Evolutionary conservation across 805 yeast genomes (phyloP).

Genomic region (Nakazawaea ishiwadae): DNA sequence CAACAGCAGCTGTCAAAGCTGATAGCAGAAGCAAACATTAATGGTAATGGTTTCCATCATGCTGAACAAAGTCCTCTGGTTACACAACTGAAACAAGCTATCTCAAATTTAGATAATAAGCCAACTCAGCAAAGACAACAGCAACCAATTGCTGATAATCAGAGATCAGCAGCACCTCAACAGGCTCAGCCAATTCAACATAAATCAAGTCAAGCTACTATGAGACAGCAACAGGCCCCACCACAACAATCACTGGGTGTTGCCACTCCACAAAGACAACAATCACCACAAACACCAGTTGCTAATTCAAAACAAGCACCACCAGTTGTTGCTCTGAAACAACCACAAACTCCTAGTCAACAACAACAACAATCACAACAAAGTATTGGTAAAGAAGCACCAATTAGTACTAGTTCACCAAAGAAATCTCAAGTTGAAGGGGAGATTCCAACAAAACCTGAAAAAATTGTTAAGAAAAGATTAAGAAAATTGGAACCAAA

Average conservation of each 20-base stretch:
- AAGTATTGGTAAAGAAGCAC: too few relatives aligned
- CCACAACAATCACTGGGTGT: slow-evolving; percentile 1
- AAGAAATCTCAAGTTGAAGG: not conserved
- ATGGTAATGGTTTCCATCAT: not conserved
- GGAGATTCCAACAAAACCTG: slow-evolving; percentile 3
- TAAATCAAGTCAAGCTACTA: too few relatives aligned
- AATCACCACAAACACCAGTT: not conserved
- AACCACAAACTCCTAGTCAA: not conserved
- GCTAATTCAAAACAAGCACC: not conserved
- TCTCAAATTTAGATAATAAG: not conserved
- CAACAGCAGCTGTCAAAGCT: too few relatives aligned
- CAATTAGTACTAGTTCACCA: too few relatives aligned
- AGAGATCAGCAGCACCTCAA: not conserved
- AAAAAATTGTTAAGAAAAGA: slow-evolving; percentile 25
- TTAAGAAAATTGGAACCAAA: slow-evolving; percentile 28
- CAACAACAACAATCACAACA: slow-evolving; percentile 1
- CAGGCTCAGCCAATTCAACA: not conserved
- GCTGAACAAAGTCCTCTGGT: not conserved
- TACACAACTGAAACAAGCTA: not conserved
- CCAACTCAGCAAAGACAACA: not conserved
- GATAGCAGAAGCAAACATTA: not conserved
- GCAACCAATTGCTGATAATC: not conserved
- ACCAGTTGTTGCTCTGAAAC: not conserved
- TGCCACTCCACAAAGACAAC: not conserved
- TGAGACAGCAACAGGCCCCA: not conserved